Evolutionary conservation across 805 yeast species (phyloP).

Genomic region (Isabelozyma gotoi): DNA sequence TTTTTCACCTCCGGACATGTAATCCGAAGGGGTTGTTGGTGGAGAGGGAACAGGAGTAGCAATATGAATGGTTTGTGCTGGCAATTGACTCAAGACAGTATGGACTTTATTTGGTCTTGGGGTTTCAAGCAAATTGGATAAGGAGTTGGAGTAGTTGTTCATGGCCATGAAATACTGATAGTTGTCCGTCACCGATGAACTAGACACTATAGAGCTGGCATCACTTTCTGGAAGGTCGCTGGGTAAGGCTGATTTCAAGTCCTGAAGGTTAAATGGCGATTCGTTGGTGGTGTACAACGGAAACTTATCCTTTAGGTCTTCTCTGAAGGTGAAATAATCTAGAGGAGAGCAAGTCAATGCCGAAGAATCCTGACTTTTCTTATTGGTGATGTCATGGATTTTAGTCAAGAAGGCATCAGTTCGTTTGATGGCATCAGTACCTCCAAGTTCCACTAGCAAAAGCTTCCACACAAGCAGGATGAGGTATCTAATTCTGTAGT

Average conservation of each 20-base stretch:
- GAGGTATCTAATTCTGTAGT: slow-evolving; percentile 55
- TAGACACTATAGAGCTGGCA: slow-evolving; percentile 1
- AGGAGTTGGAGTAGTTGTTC: slow-evolving; percentile 47
- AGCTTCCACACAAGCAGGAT: slow-evolving; percentile 54
- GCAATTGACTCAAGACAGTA: slow-evolving; percentile 43
- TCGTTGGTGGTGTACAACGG: slow-evolving; percentile 61
- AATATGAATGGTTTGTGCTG: slow-evolving; percentile 60
- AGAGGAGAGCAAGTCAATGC: slow-evolving; percentile 66
- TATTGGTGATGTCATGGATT: slow-evolving; percentile 36
- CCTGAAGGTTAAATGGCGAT: slow-evolving; percentile 33
- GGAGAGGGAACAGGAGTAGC: slow-evolving; percentile 93
- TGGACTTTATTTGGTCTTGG: slow-evolving; percentile 54
- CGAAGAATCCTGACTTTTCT: slow-evolving; percentile 20
- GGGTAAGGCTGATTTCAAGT: slow-evolving; percentile 29
- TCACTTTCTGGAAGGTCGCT: slow-evolving; percentile 14
- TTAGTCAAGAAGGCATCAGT: slow-evolving; percentile 49
- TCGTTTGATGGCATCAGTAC: slow-evolving; percentile 29
- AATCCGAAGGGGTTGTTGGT: slow-evolving; percentile 45
- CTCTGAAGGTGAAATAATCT: slow-evolving; percentile 80
- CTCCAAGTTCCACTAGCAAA: slow-evolving; percentile 65
- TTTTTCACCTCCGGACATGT: slow-evolving; percentile 48
- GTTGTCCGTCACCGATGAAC: slow-evolving; percentile 22
- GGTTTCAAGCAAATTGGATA: slow-evolving; percentile 58
- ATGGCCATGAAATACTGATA: slow-evolving; percentile 38
- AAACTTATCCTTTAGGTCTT: slow-evolving; percentile 70